phyloP scores from a whole-genome alignment of 345 rosid genomes.

The Mallotus nudiflorus region DNA sequence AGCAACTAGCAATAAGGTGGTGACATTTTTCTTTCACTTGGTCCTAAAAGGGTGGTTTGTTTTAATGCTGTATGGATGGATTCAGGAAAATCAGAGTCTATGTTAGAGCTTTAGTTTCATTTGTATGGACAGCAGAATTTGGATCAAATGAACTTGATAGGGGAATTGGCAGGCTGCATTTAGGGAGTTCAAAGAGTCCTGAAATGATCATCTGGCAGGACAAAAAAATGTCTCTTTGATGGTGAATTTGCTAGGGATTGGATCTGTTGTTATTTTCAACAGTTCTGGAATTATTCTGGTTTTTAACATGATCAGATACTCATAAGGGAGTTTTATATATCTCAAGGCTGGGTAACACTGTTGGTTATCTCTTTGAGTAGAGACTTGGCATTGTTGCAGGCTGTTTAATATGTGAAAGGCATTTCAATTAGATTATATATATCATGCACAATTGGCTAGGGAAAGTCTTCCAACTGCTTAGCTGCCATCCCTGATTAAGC shows the following conservation, averaged over 20 bases:
- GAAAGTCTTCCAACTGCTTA: neutral
- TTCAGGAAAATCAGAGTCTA: neutral
- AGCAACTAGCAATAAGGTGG: neutral
- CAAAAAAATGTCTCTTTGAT: neutral
- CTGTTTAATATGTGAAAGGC: neutral
- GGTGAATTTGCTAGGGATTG: too few relatives aligned
- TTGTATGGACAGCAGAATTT: neutral
- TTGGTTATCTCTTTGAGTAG: neutral
- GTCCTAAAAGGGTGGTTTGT: neutral
- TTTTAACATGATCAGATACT: neutral
- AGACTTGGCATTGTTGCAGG: neutral
- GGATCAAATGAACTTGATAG: neutral
- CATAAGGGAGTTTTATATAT: neutral
- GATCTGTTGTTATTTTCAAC: too few relatives aligned
- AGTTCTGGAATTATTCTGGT: too few relatives aligned
- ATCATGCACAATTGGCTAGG: too few relatives aligned
- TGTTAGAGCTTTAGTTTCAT: slow-evolving; percentile 3
- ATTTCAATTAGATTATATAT: neutral
- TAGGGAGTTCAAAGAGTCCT: neutral
- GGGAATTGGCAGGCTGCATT: neutral
- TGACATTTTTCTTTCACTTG: neutral
- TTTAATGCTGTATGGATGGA: neutral
- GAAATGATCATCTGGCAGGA: neutral
- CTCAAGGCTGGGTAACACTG: neutral
- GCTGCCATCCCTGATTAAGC: neutral